Evolutionary conservation across 1,139 yeast genomes (phyloP), one percentile per base, ranked within the genome.

Genomic region (Lodderomyces theae): DNA sequence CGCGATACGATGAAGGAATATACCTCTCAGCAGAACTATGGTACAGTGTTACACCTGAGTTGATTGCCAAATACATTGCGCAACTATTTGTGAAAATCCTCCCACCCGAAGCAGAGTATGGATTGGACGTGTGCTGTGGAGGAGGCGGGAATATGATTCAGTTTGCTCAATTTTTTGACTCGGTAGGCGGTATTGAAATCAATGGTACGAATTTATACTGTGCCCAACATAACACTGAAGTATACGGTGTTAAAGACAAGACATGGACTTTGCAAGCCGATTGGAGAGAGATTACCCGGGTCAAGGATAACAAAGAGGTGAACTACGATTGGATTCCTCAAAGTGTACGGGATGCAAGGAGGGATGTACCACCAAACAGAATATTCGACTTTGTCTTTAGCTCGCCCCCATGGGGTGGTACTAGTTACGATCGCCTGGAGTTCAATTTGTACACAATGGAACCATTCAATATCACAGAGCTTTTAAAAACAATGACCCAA

Each of bases 381-480:
- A 60, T 65, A 3, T 71, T 82, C 33, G 94, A 86, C 52, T 73
- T 86, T 35, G 71, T 85, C 5, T 90, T 88, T 61, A 75, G 82
- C 18, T 87, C 96, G 5, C 97, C 97, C 0, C 97, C 97, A 0
- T 92, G 98, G 98, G 97, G 97, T 12, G 98, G 98, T 0, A 88
- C 94, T 0, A 58, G 64, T 4, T 92, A 90, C 61, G 62, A 66
- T 26, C 53, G 64, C 9, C 66, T 66, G 1, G 51, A 57, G 0
- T 86, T 79, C 64, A 80, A 82, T 48, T 46, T 64, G 31, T 44
- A 49, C 40, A 18, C 50, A 36, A 58, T 69, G 74, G 55, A 64
- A 40, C 90, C 94, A 2, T 64, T 80, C 40, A 61, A 68, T 1
- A 51, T 84, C 3, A 64, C 69, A n/a, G 57, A 60, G 18, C 56